Conservation (phyloP, 768 basidiomycete species). For the Xerocomus brunneocitrinus region DNA sequence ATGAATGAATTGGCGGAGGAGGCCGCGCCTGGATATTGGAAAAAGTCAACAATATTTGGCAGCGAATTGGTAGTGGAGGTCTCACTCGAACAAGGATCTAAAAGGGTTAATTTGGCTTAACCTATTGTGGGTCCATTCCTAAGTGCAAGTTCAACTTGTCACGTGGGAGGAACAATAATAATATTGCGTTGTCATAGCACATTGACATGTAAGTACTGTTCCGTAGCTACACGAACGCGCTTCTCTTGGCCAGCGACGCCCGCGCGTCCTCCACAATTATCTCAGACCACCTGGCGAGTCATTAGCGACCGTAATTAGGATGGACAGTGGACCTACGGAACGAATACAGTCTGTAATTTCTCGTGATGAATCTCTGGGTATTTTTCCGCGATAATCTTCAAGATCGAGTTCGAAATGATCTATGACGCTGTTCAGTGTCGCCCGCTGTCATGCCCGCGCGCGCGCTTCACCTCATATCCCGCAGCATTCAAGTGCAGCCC, state of each 20-base stretch:
- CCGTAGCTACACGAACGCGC: conserved; percentile 5
- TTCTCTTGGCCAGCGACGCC: conserved; percentile 19
- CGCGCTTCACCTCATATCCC: conserved; percentile 64
- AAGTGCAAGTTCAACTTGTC: conserved; percentile 45
- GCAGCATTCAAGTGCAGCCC: conserved; percentile 76
- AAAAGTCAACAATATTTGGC: conserved; percentile 2
- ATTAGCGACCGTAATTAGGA: conserved; percentile 1
- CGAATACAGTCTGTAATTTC: conserved; percentile 53
- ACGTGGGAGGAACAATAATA: conserved; percentile 27
- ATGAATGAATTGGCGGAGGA: conserved; percentile 65
- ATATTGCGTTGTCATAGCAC: not conserved
- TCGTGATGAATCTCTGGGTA: conserved; percentile 71
- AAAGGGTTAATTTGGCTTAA: conserved; percentile 36
- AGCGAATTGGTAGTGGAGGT: not conserved
- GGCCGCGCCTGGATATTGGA: conserved; percentile 52
- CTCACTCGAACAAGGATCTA: conserved; percentile 36
- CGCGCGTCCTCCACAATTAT: conserved; percentile 19
- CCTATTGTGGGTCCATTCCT: not conserved
- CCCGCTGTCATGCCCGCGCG: not conserved
- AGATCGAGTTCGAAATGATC: conserved; percentile 63
- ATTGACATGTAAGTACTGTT: too few species aligned
- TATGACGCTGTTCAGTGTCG: conserved; percentile 25
- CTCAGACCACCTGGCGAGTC: conserved; percentile 22
- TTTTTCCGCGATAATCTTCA: conserved; percentile 48
- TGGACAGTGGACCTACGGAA: conserved; percentile 44